Base-by-base conservation (phyloP, 345 rosid genomes). In the Erysimum cheiranthoides region DNA sequence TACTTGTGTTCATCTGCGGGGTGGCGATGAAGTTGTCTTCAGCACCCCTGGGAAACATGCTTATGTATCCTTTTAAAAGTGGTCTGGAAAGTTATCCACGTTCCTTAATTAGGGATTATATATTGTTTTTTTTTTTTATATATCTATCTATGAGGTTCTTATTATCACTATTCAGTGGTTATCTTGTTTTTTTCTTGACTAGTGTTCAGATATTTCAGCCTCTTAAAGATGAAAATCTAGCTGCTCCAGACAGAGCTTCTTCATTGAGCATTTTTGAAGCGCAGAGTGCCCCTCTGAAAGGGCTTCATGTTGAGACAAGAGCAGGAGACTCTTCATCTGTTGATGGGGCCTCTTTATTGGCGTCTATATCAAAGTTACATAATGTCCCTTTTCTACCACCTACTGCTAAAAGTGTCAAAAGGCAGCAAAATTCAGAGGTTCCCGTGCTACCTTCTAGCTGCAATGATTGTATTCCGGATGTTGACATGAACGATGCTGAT, bases 1-100 rank as follows among this genome's bases (percentile, higher is more conserved):
- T 58, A 32, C 83, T 32, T 78, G 68, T 53, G 74, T 87, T 75
- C 73, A 83, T 42, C 77, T 95, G 40, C 85, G 82, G 34, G 99
- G 92, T 79, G 99, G 99, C 2, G 99, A 95, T 78, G 98, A 95
- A 79, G 82, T 95, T 80, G 79, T 92, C 80, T 95, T 95, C 73
- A 84, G 85, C 74, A 71, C 84, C 21, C 73, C 86, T 2, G 93
- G 89, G 52, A 89, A 84, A 80, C 94, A 95, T 85, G 89, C 99
- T 71, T 95, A 95, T 78, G 99, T 95, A 95, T 95, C 99, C 97
- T 92, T 78, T 65, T 21, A 25, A 9, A 47, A 61, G 12, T 49
- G 49, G 13, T 57, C 16, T 58, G 10, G 6, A 28, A 68, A 62
- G 32, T 59, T 49, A 43, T 53, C 18, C 45, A 43, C 12, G 18